phyloP scores from a whole-genome alignment of 108 stramenopile genomes.

The Schizochytrium sp. region DNA sequence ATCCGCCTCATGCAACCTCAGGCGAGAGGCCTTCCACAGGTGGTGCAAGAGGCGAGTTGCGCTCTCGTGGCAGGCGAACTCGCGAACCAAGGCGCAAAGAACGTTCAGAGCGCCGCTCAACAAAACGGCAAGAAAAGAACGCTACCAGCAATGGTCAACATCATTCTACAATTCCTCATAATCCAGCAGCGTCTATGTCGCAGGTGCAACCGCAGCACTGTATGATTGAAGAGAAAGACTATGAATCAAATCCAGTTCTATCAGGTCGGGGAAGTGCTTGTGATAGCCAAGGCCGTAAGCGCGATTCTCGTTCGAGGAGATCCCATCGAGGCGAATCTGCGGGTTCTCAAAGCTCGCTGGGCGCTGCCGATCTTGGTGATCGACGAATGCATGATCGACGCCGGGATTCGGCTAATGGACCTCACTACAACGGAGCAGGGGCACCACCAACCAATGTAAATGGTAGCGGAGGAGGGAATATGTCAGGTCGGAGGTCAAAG shows the following conservation, averaged over 20 bases:
- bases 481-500: constrained; percentile 7
- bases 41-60: background rate
- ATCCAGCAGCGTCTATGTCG: background rate
- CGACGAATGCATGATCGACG: constrained; percentile 1
- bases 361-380: background rate
- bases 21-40: constrained; percentile 1
- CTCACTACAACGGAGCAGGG: background rate
- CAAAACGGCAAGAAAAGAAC: background rate
- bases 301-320: constrained; percentile 14
- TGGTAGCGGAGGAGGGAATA: background rate
- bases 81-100: background rate
- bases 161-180: no score
- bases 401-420: background rate
- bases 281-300: constrained; percentile 16
- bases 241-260: background rate
- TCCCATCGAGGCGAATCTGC: constrained; percentile 33
- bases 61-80: background rate
- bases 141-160: no score
- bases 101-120: background rate
- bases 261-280: background rate
- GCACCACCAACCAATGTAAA: background rate
- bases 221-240: background rate
- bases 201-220: background rate
- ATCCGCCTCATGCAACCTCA: background rate
- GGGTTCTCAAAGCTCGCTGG: constrained; percentile 8